Base-by-base conservation (phyloP, 176 grass and related monocot genomes). In the Carex littledalei region DNA sequence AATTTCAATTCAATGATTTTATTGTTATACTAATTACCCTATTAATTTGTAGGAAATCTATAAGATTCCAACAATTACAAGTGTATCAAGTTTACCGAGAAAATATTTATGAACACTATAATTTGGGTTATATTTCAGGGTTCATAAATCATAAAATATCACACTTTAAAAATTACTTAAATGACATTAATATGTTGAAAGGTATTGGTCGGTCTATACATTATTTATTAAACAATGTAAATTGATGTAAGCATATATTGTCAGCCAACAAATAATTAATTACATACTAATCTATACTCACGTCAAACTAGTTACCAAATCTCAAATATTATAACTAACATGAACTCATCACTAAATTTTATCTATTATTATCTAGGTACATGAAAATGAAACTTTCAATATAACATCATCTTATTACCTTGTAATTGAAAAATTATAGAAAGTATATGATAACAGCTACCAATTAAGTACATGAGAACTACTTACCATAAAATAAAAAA, bases 381-480 rank as follows among this genome's bases (percentile, higher is more conserved):
- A 77, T 77, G 9, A 29, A 77, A 53, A 77, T 77, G 9, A 29
- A 77, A 53, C 21, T 29, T 77, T 16, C 43, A 29, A 29, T 29
- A 77, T 54, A 77, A 55, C 45, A 53, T 50, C 45, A 77, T 45
- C 5, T 77, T 77, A 77, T 77, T 77, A 16, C 8, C 31, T 31
- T 54, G 73, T 77, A 77, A 55, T 54, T 4, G 47, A 77, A 77
- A 8, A 77, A 77, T 0, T 49, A 12, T 8, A 77, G 22, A 47
- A 55, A 55, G 29, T 16, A 54, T 77, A 53, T 77, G 49, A 77
- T 74, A 77, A 77, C 41, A 77, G 49, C 73, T 77, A 77, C 21
- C 49, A 53, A 6, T 77, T 77, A 77, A 77, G 49, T 77, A 77
- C 49, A 77, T 49, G 73, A 77, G 9, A 77, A 77, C 73, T 77